phyloP scores from a whole-genome alignment of 352 stramenopile species.

The Globisporangium emineosum region DNA sequence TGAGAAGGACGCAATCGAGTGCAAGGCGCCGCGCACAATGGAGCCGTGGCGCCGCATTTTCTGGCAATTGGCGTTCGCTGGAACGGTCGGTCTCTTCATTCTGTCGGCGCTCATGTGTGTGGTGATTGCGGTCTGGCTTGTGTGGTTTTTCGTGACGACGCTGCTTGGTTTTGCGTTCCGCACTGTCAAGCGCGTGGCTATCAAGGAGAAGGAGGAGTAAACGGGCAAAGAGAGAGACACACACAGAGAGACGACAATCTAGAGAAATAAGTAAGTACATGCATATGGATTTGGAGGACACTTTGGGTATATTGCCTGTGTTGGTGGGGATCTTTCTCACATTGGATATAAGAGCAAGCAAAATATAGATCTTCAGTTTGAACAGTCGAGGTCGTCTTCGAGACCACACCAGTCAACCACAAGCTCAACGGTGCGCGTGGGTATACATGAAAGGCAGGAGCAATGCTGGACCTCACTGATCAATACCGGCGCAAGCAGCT shows the following conservation, averaged over 20 bases:
- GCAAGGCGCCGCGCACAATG: slow-evolving; percentile 43
- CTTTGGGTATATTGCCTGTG: slow-evolving; percentile 1
- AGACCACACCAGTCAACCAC: not conserved
- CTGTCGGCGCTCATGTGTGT: slow-evolving; percentile 51
- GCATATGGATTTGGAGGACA: slow-evolving; percentile 4
- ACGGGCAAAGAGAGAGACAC: not conserved
- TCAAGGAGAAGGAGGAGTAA: slow-evolving; percentile 16
- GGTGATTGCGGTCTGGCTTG: slow-evolving; percentile 54
- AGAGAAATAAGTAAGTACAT: slow-evolving; percentile 13
- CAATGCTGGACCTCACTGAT: slow-evolving; percentile 47
- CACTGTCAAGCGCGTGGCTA: slow-evolving; percentile 2
- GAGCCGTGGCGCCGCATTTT: slow-evolving; percentile 28
- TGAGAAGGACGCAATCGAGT: slow-evolving; percentile 40
- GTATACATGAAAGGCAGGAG: not conserved
- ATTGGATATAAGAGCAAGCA: slow-evolving; percentile 2
- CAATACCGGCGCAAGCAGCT: slow-evolving; percentile 49
- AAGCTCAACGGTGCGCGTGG: not conserved
- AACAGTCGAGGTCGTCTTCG: not conserved
- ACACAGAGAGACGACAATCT: not conserved
- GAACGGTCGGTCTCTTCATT: slow-evolving; percentile 34
- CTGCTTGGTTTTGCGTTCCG: slow-evolving; percentile 18
- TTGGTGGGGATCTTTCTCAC: not conserved
- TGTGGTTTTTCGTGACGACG: slow-evolving; percentile 58
- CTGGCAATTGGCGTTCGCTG: slow-evolving; percentile 41
- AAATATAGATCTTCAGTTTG: slow-evolving; percentile 15